Evolutionary conservation across 306 rosid species (phyloP), one percentile per base, ranked within the genome.

Genomic region (Prunus padus): DNA sequence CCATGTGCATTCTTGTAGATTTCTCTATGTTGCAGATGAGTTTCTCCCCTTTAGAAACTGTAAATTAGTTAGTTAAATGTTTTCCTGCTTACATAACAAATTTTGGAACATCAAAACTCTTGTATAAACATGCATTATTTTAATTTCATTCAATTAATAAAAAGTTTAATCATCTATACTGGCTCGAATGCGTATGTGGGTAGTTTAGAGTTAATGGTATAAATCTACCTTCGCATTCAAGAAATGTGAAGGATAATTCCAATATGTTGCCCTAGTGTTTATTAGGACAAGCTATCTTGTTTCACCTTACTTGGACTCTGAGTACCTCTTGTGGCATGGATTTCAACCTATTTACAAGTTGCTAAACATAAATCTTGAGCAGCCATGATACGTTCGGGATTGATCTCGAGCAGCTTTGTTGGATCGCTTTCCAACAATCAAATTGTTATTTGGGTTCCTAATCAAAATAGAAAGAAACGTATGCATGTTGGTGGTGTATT

Each of bases 21-120:
- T 71, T 81, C 84, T 60, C 88, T 79, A 77, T 83, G 86, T 91
- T 86, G 91, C 97, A 95, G 98, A 90, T 95, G 99, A 95, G 99
- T 95, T 86, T 89, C 96, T 92, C 83, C 92, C 84, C 98, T 90
- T 73, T 87, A 82, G 92, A 90, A 87, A 90, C 96, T 92, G 96
- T 90, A 92, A 88, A 91, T 87, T 75, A 51, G 59, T 87, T 75
- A 51, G 59, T 50, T 63, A 77, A 57, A 79, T 83, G 33, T 84
- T 82, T 85, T 54, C 71, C 60, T 82, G 81, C 87, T 74, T 66
- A 81, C 78, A 75, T 83, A 67, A 77, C 79, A 45, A 73, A 81
- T 76, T 77, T 78, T 78, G 84, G 84, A 84, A 81, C 82, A 81
- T 80, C 83, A 37, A 71, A 78, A 72, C 82, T 85, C 52, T 73